Evolutionary conservation across 2,329 filamentous ascomycete genomes (phyloP), one percentile per base, ranked within the genome.

Genomic region (Trichoderma atrobrunneum): DNA sequence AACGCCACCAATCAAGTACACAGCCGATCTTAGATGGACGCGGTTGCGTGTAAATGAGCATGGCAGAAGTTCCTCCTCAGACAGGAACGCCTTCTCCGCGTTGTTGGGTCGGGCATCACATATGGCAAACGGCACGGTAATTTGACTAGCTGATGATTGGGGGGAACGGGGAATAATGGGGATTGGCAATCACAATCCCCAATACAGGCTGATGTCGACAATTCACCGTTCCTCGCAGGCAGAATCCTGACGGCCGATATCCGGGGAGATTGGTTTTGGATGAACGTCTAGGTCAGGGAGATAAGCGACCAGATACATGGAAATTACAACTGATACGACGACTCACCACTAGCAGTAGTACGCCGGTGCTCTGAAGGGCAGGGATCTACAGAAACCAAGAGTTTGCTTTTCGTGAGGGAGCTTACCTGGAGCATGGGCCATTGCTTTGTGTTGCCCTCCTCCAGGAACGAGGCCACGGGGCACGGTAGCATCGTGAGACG

Each of bases 251-350:
- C 67, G 67, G 67, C 57, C 67, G 57, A 70, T 62, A 70, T 43
- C 67, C 67, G 67, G 67, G 34, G 39, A 62, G 57, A 70, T 51
- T 61, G 66, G 12, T 48, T 32, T 60, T 32, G 56, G n/a, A 18
- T 21, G 16, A 34, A 69, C 24, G 34, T 60, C 67, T 59, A 59
- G 57, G 57, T 36, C 43, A 26, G 36, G 57, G 57, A 61, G 67
- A 70, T 70, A 62, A 70, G 67, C 67, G 57, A 70, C 43, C 28
- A 62, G 67, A 70, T 70, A 54, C 67, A 24, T 70, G 67, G 67
- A 70, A 62, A 70, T 70, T 70, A 69, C 57, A 62, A 70, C 36
- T 70, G 67, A 62, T 54, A 54, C 48, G 18, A 30, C 65, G 34
- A 43, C 32, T 36, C 39, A 26, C n/a, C 26, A 59, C 64, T 34